phyloP scores from a whole-genome alignment of 2,329 filamentous ascomycete genomes.

The Geosmithia flava region DNA sequence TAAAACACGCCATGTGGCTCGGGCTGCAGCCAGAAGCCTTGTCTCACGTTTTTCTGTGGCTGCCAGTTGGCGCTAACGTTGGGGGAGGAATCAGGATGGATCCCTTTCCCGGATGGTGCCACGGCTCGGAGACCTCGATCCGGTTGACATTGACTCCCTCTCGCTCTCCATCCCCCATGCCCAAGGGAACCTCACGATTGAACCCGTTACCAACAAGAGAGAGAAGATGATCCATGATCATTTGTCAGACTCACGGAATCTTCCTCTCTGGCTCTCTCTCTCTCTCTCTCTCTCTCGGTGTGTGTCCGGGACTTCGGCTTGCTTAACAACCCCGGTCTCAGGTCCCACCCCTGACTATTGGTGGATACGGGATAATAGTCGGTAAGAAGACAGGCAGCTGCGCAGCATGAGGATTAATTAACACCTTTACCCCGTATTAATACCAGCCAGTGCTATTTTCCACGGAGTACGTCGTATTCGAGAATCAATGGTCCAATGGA shows the following conservation, averaged over 20 bases:
- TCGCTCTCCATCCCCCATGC: too few species aligned
- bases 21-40: background rate
- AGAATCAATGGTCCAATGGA: too few species aligned
- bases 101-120: background rate
- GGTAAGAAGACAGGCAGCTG: background rate
- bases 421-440: background rate
- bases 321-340: background rate
- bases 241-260: too few species aligned
- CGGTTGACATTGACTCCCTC: background rate
- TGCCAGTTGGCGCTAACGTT: background rate
- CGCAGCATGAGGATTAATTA: background rate
- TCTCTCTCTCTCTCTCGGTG: background rate
- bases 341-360: background rate
- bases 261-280: background rate
- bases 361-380: background rate
- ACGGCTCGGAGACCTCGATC: background rate
- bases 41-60: background rate
- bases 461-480: too few species aligned
- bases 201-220: too few species aligned
- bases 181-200: too few species aligned
- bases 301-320: background rate
- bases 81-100: background rate
- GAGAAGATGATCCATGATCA: too few species aligned
- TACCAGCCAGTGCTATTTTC: background rate
- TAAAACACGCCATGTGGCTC: background rate